phyloP scores from a whole-genome alignment of 2,329 filamentous ascomycete species.

The Paecilomyces niveus region DNA sequence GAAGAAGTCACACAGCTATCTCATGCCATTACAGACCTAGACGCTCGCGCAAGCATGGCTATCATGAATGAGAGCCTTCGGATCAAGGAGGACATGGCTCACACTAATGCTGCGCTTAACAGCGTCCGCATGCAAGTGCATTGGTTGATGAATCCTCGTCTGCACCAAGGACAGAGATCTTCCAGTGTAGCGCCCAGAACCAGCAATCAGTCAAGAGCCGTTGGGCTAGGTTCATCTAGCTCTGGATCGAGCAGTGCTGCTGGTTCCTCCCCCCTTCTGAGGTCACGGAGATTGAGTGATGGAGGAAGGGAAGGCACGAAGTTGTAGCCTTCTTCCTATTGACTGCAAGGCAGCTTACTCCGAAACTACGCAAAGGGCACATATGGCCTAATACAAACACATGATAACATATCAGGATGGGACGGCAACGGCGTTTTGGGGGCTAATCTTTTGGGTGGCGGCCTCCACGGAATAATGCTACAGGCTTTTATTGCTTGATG shows the following conservation, averaged over 20 bases:
- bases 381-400: not conserved
- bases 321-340: conserved; percentile 8
- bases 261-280: conserved; percentile 13
- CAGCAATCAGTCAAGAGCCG: conserved; percentile 4
- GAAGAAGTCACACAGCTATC: conserved; percentile 52
- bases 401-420: not conserved
- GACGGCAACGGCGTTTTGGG: not conserved
- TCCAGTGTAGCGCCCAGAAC: conserved; percentile 8
- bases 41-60: conserved; percentile 55
- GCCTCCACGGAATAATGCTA: not conserved
- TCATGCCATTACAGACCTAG: conserved; percentile 50
- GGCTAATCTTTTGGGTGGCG: not conserved
- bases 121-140: conserved; percentile 55
- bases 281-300: conserved; percentile 32
- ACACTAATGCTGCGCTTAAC: conserved; percentile 53
- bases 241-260: conserved; percentile 19
- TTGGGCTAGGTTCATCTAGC: conserved; percentile 12
- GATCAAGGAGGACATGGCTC: conserved; percentile 55
- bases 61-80: conserved; percentile 57
- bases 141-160: conserved; percentile 53
- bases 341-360: not conserved
- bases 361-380: not conserved
- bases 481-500: not conserved
- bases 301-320: conserved; percentile 37
- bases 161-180: conserved; percentile 37